Percentiles rank a stretch among this genome's conserved stretches.
Evolutionary conservation across 306 rosid genomes (phyloP).

Genomic region (Elaeagnus macrophylla): DNA sequence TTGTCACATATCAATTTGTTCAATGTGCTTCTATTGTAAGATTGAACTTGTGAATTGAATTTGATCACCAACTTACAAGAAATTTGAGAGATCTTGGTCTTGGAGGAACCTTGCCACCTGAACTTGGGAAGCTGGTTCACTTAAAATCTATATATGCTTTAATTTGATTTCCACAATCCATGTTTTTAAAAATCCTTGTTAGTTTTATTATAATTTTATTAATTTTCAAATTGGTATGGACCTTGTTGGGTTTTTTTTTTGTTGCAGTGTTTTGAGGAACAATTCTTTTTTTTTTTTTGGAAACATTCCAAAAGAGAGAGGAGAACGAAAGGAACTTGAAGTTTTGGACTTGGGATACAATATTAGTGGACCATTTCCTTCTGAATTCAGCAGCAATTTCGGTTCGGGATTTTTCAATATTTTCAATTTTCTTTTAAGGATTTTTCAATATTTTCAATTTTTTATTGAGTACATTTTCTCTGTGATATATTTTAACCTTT

Average conservation of each 20-base stretch:
- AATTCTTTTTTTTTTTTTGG: constrained; percentile 58
- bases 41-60: constrained; percentile 12
- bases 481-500: too few relatives aligned
- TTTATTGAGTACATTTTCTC: too few relatives aligned
- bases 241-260: constrained; percentile 10
- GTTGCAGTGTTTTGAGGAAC: constrained; percentile 55
- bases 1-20: neutral
- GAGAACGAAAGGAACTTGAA: constrained; percentile 43
- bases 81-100: constrained; percentile 51
- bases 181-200: neutral
- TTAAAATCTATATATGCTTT: constrained; percentile 52
- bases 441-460: too few relatives aligned
- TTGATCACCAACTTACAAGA: constrained; percentile 34
- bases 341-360: constrained; percentile 63
- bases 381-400: constrained; percentile 33
- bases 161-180: neutral
- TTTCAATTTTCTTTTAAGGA: too few relatives aligned
- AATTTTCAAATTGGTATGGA: neutral
- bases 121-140: constrained; percentile 39
- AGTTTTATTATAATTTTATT: neutral
- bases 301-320: constrained; percentile 41
- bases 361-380: constrained; percentile 51
- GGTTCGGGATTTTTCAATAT: too few relatives aligned
- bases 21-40: neutral
- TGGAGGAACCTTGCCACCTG: constrained; percentile 57